Evolutionary conservation across 2,329 filamentous ascomycete genomes (phyloP).

Genomic region (Scedosporium minutisporum): DNA sequence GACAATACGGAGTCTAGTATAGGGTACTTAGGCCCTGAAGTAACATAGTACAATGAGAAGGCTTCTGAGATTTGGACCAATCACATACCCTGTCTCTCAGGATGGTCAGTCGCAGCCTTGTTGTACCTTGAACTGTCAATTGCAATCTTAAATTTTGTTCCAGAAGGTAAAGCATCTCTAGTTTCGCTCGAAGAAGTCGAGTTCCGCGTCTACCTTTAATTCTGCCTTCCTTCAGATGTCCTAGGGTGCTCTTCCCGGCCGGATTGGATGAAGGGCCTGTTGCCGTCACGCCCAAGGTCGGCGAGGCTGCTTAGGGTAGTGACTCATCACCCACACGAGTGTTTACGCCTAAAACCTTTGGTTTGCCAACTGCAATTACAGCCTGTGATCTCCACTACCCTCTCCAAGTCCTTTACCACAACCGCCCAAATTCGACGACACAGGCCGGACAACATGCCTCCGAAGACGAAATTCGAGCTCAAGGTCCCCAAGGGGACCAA

Average conservation of each 20-base stretch:
- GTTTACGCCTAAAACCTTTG: conserved; percentile 1
- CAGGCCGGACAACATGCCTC: conserved; percentile 3
- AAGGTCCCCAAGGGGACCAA: conserved; percentile 89
- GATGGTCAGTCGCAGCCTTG: neutral
- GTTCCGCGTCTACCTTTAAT: neutral
- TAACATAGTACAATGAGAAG: neutral
- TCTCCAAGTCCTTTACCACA: conserved; percentile 2
- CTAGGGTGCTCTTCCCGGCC: neutral
- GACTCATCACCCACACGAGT: conserved; percentile 6
- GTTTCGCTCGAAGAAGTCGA: neutral
- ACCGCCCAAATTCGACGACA: neutral
- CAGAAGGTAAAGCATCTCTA: neutral
- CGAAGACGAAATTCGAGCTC: conserved; percentile 52
- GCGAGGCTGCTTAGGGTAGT: conserved; percentile 6
- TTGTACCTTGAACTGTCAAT: neutral
- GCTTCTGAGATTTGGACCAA: neutral
- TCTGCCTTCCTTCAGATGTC: neutral
- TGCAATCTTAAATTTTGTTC: neutral
- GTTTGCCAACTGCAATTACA: neutral
- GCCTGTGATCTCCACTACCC: neutral
- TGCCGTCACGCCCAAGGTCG: neutral
- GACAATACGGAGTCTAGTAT: neutral
- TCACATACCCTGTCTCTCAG: neutral
- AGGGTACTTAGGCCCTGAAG: neutral
- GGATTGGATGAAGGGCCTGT: conserved; percentile 5